Conservation (phyloP, 2,329 filamentous ascomycete genomes). For the Tolypocladium inflatum region DNA sequence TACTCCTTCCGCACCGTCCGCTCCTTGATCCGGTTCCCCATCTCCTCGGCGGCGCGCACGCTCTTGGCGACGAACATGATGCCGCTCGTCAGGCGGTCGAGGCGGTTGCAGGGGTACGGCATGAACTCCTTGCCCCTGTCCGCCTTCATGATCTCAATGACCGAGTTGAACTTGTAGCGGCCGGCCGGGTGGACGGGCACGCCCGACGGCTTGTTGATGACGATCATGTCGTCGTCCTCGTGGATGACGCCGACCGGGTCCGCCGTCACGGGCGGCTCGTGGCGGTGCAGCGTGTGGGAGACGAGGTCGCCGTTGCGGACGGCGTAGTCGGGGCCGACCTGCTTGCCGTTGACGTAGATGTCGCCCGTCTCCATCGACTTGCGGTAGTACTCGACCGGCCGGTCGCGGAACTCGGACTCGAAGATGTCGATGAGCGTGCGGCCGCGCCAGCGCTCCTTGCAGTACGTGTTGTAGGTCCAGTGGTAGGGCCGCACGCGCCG, state of each 20-base stretch:
- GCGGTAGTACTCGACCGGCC: slow-evolving; percentile 78
- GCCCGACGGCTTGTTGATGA: slow-evolving; percentile 93
- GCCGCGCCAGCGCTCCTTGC: slow-evolving; percentile 88
- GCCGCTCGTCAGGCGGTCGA: slow-evolving; percentile 87
- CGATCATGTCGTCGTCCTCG: slow-evolving; percentile 87
- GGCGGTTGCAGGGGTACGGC: slow-evolving; percentile 73
- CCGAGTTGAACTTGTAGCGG: slow-evolving; percentile 89
- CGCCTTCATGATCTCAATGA: slow-evolving; percentile 85
- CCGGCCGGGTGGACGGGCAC: slow-evolving; percentile 93
- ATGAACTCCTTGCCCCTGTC: slow-evolving; percentile 51
- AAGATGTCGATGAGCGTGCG: slow-evolving; percentile 80
- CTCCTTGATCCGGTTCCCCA: slow-evolving; percentile 66
- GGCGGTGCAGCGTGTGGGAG: slow-evolving; percentile 86
- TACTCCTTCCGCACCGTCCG: slow-evolving; percentile 93
- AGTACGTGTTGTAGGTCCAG: slow-evolving; percentile 90
- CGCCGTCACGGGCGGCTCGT: slow-evolving; percentile 86
- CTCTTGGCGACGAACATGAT: slow-evolving; percentile 98
- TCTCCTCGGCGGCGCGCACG: slow-evolving; percentile 63
- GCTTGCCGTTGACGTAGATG: slow-evolving; percentile 71
- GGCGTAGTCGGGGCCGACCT: slow-evolving; percentile 55
- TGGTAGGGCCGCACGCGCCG: slow-evolving; percentile 80
- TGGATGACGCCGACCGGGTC: slow-evolving; percentile 74
- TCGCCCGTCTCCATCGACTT: slow-evolving; percentile 70
- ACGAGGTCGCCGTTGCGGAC: slow-evolving; percentile 86
- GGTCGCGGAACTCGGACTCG: slow-evolving; percentile 81